Conservation (phyloP, 371 early-diverging fungal genomes). For the Hamiltosporidium magnivora region DNA sequence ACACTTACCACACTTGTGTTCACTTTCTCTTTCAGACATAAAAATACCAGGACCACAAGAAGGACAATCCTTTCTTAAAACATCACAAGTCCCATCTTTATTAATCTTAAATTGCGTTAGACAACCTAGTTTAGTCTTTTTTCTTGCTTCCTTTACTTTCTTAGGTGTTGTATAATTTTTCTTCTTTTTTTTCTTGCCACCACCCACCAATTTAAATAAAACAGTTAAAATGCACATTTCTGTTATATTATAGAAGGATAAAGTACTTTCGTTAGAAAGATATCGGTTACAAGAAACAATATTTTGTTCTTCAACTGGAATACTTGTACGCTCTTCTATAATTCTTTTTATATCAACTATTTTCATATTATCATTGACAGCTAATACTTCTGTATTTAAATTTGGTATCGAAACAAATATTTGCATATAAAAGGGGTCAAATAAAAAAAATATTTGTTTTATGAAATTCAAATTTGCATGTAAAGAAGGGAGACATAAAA, state of each 20-base stretch:
- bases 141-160: not conserved
- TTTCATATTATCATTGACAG: no score
- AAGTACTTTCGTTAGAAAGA: not conserved
- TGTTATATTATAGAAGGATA: constrained; percentile 40
- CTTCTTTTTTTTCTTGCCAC: constrained; percentile 1
- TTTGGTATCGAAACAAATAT: no score
- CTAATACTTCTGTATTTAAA: no score
- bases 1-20: constrained; percentile 39
- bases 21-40: constrained; percentile 11
- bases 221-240: constrained; percentile 55
- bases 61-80: constrained; percentile 23
- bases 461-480: no score
- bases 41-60: constrained; percentile 46
- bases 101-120: constrained; percentile 38
- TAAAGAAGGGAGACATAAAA: no score
- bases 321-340: no score
- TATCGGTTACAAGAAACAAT: no score
- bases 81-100: constrained; percentile 33
- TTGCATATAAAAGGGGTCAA: no score
- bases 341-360: no score
- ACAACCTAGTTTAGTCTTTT: constrained; percentile 28
- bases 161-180: not conserved
- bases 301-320: no score
- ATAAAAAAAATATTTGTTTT: no score
- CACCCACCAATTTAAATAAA: constrained; percentile 53